Base-by-base conservation (phyloP, 768 basidiomycete genomes). In the Cystobasidium tubakii region DNA sequence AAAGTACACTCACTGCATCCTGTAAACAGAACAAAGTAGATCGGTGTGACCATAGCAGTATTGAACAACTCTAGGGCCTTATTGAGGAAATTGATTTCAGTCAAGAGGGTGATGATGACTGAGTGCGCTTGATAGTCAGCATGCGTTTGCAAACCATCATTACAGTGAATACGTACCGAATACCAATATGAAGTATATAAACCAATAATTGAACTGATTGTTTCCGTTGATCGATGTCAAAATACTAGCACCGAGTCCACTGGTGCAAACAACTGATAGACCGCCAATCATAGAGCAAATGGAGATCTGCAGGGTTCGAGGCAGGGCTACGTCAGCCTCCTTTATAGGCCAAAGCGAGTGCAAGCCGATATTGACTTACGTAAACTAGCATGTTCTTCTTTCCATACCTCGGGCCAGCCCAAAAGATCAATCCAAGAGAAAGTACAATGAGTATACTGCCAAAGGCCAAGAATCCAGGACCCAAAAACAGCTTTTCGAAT, bases 251-350 rank as follows among this genome's bases (percentile, higher is more conserved):
- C 96, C 93, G 43, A 97, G 85, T 39, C 96, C 95, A 36, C 92
- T 93, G 17, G 94, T 95, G 69, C 95, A 94, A 77, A 90, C 91
- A 76, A 95, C 92, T 73, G 89, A 90, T 62, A 95, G 88, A 0
- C 96, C 96, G 21, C 96, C 96, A 79, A 99, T 97, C 86, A 97
- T 88, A 76, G 89, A 91, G 82, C 96, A 99, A 55, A 99, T 90
- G 50, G 85, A 84, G 76, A 98, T 94, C 81, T 95, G 67, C 1
- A 33, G 1, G 1, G 13, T n/a, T 21, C 23, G 33, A 66, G 27
- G n/a, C 29, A 53, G 4, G 2, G 27, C 6, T 12, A 29, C 4
- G 21, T 53, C n/a, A 33, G 31, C n/a, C 23, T 33, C 13, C 9
- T 15, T 4, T 34, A 9, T 9, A 43, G 21, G 12, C 1, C 74